A percentile compares a stretch with the other conserved stretches of the same genome.
Evolutionary conservation across 371 early-diverging fungal genomes (phyloP).

Genomic region (Rhizopus delemar): DNA sequence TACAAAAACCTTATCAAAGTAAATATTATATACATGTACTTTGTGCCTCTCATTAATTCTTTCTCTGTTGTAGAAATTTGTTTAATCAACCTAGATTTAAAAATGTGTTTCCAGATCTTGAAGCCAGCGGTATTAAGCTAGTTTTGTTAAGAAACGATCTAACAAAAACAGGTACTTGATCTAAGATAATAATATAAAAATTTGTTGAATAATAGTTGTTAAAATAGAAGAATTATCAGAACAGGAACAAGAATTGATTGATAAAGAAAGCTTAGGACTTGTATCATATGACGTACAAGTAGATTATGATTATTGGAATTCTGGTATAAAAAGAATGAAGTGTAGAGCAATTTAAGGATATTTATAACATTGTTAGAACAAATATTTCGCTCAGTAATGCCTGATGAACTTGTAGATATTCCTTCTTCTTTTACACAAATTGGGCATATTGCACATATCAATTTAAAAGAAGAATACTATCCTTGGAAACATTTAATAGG

Average conservation of each 20-base stretch:
- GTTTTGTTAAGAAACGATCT: slow-evolving; percentile 56
- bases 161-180: slow-evolving; percentile 12
- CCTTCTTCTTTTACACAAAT: slow-evolving; percentile 92
- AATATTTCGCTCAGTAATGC: slow-evolving; percentile 87
- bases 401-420: slow-evolving; percentile 74
- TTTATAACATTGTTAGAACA: slow-evolving; percentile 62
- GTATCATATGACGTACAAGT: slow-evolving; percentile 59
- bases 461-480: slow-evolving; percentile 84
- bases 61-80: slow-evolving; percentile 49
- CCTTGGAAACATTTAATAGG: slow-evolving; percentile 93
- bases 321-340: slow-evolving; percentile 48
- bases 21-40: slow-evolving; percentile 11
- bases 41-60: slow-evolving; percentile 1
- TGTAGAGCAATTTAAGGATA: background rate
- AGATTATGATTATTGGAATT: slow-evolving; percentile 78
- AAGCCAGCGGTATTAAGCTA: slow-evolving; percentile 58
- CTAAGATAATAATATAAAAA: background rate
- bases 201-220: background rate
- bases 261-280: slow-evolving; percentile 52
- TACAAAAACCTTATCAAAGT: slow-evolving; percentile 55
- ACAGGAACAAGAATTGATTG: slow-evolving; percentile 46
- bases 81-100: slow-evolving; percentile 71
- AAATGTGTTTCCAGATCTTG: slow-evolving; percentile 66
- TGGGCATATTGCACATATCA: slow-evolving; percentile 97
- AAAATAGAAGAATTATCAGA: slow-evolving; percentile 44